phyloP scores from a whole-genome alignment of 352 stramenopile species.

The Phytophthora sp. region DNA sequence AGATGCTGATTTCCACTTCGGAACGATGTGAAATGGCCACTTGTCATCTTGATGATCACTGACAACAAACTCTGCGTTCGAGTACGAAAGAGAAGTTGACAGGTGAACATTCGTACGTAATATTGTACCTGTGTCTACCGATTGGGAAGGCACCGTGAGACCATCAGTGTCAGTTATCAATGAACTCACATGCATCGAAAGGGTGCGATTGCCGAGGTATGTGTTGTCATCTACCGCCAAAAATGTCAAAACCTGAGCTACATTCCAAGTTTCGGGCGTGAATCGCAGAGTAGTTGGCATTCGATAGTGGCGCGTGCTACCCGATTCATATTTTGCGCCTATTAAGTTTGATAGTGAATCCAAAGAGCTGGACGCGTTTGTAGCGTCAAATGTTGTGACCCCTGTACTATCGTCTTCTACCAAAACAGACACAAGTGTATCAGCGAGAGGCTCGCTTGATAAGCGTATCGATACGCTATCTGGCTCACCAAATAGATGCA shows the following conservation, averaged over 20 bases:
- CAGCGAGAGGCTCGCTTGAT: slow-evolving; percentile 57
- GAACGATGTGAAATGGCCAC: slow-evolving; percentile 50
- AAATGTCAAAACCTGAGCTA: slow-evolving; percentile 55
- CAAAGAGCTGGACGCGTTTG: slow-evolving; percentile 29
- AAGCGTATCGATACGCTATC: slow-evolving; percentile 47
- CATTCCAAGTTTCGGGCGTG: slow-evolving; percentile 62
- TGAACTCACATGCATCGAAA: slow-evolving; percentile 39
- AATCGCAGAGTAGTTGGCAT: slow-evolving; percentile 59
- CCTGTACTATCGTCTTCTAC: slow-evolving; percentile 25
- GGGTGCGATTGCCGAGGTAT: slow-evolving; percentile 55
- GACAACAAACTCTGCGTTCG: slow-evolving; percentile 48
- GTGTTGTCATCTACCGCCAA: slow-evolving; percentile 69
- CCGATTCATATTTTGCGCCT: slow-evolving; percentile 53
- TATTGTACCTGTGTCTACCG: slow-evolving; percentile 23
- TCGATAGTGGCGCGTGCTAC: slow-evolving; percentile 32
- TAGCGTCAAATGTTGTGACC: slow-evolving; percentile 48
- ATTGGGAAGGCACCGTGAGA: slow-evolving; percentile 40
- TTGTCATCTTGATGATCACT: slow-evolving; percentile 14
- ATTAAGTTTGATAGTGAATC: slow-evolving; percentile 25
- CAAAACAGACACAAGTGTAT: slow-evolving; percentile 50
- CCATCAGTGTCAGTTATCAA: slow-evolving; percentile 33
- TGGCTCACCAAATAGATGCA: slow-evolving; percentile 50
- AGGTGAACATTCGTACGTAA: slow-evolving; percentile 27
- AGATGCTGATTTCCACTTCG: slow-evolving; percentile 39
- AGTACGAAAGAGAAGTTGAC: slow-evolving; percentile 40